Conservation (phyloP, 2,329 filamentous ascomycete genomes). For the Canariomyces notabilis region DNA sequence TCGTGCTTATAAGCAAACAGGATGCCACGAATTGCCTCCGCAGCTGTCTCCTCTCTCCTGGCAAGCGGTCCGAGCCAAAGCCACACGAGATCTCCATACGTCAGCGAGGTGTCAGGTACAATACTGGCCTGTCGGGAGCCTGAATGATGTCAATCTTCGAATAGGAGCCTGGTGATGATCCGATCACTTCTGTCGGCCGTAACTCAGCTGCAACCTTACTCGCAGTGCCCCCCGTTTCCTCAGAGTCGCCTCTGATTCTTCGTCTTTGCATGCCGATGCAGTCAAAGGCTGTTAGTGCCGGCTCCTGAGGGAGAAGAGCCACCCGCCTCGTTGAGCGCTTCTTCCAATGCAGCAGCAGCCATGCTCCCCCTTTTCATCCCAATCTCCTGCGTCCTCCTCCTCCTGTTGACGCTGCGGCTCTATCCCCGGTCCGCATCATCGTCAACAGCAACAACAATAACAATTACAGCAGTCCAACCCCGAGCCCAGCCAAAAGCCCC, state of each 20-base stretch:
- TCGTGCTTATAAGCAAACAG: not conserved
- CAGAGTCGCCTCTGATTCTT: not conserved
- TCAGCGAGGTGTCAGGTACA: not conserved
- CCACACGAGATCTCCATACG: not conserved
- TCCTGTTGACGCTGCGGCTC: slow-evolving; percentile 1
- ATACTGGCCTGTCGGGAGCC: not conserved
- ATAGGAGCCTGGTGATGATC: not conserved
- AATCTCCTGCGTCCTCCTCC: not conserved
- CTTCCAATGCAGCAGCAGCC: not conserved
- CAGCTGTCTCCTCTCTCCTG: not conserved
- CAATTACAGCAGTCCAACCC: not conserved
- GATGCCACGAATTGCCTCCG: not conserved
- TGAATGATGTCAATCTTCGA: not conserved
- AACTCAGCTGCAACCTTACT: not conserved
- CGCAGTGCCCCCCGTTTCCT: too few relatives aligned
- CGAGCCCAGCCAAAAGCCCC: too few relatives aligned
- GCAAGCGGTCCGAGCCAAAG: not conserved
- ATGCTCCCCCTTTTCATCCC: not conserved
- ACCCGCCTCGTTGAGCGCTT: not conserved
- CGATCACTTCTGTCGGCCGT: not conserved
- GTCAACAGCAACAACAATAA: not conserved
- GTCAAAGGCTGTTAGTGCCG: not conserved
- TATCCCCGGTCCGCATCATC: not conserved
- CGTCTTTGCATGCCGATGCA: not conserved
- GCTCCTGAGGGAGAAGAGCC: not conserved